Evolutionary conservation across 208 protist species (phyloP).

Genomic region (Trypanosoma platydactyli): DNA sequence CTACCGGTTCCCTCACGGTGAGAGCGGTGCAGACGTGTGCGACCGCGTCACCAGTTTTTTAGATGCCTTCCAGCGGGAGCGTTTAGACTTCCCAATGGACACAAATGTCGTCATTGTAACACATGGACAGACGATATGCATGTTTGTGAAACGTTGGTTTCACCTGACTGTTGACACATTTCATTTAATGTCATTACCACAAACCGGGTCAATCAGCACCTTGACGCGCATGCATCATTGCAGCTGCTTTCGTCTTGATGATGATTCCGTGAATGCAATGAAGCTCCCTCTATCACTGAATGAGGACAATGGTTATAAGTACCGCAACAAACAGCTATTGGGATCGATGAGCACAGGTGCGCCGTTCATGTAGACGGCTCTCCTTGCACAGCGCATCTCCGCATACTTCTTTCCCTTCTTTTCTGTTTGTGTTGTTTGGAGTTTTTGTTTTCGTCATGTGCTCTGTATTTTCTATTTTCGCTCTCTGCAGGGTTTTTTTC

Average conservation of each 20-base stretch:
- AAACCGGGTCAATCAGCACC: conserved; percentile 62
- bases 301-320: conserved; percentile 87
- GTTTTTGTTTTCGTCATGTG: conserved; percentile 8
- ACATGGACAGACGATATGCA: conserved; percentile 85
- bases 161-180: conserved; percentile 91
- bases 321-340: conserved; percentile 86
- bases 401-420: conserved; percentile 23
- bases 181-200: conserved; percentile 79
- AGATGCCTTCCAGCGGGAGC: conserved; percentile 84
- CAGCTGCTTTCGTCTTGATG: conserved; percentile 75
- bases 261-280: conserved; percentile 67
- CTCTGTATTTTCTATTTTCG: conserved; percentile 1
- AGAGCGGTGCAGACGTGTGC: conserved; percentile 92
- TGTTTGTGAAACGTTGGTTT: conserved; percentile 92
- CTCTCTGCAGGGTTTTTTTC: too few species aligned
- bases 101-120: conserved; percentile 91
- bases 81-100: conserved; percentile 77
- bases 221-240: conserved; percentile 80
- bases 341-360: conserved; percentile 89
- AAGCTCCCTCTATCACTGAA: conserved; percentile 78
- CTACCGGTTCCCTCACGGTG: conserved; percentile 91
- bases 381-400: background rate
- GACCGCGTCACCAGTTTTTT: conserved; percentile 91
- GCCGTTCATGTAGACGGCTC: conserved; percentile 75
- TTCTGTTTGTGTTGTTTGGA: conserved; percentile 10